Evolutionary conservation across 805 yeast genomes (phyloP), one percentile per base, ranked within the genome.

Genomic region (Hanseniaspora guilliermondii): DNA sequence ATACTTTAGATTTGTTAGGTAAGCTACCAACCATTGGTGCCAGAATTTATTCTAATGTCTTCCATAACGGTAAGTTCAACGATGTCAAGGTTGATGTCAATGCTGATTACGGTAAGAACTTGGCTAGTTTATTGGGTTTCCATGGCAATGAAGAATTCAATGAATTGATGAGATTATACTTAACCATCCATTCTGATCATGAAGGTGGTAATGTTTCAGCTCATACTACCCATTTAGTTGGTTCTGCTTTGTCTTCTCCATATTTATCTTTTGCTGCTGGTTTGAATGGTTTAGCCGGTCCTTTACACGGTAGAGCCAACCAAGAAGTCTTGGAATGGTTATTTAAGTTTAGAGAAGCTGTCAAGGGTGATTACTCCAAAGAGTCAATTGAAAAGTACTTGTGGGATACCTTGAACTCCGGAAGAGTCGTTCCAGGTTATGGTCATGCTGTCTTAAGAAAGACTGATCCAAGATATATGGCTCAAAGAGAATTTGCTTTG

Each of bases 191-290:
- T 75, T 78, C 87, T 55, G 94, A 85, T 68, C 94, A 85, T 73
- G 94, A 85, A 75, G 94, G 93, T 73, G 93, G 93, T 70, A 84
- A 84, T 67, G 93, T 84, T 58, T 81, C 87, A 58, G 93, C 93
- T 48, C 93, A 84, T 73, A 80, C 93, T 60, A 84, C 93, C 56
- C 91, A 85, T 71, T 73, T 84, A 66, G 93, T 84, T 58, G 93
- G 93, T 62, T 83, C 89, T 11, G 89, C 93, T 42, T 74, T 84
- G 59, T 78, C 87, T 32, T 82, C 86, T 45, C 91, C 93, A 64
- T 85, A 73, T 76, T 73, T 85, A 59, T 82, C 89, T 40, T 73
- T 81, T 57, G 82, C 93, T 55, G 89, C 93, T 48, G 93, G 93
- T 70, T 68, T 84, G 69, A 81, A 83, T 71, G 93, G 93, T 70